phyloP scores from a whole-genome alignment of 1,284 basidiomycete species.

The Trichosporon sp. region DNA sequence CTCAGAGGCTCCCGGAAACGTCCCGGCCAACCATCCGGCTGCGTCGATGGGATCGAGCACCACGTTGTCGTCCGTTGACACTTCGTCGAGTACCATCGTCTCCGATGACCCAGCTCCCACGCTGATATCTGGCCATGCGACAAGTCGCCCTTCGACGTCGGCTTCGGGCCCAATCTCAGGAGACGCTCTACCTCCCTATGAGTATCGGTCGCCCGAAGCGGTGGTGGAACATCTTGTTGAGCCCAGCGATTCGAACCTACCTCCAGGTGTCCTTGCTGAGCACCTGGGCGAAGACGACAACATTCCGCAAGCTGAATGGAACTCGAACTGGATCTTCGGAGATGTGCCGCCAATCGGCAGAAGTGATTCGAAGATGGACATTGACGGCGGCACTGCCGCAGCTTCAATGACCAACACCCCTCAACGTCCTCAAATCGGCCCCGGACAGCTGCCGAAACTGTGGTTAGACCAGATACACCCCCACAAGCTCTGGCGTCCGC shows the following conservation, averaged over 20 bases:
- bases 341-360: background rate
- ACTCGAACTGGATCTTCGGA: background rate
- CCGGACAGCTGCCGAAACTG: constrained; percentile 27
- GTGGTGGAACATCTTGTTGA: constrained; percentile 39
- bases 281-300: constrained; percentile 26
- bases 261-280: constrained; percentile 34
- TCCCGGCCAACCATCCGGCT: background rate
- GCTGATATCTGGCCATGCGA: background rate
- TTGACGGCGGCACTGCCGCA: constrained; percentile 6
- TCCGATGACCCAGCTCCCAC: background rate
- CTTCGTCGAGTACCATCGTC: background rate
- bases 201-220: constrained; percentile 39
- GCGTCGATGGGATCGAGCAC: background rate
- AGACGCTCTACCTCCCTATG: constrained; percentile 5
- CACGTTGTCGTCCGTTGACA: background rate
- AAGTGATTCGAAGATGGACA: constrained; percentile 18
- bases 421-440: constrained; percentile 34
- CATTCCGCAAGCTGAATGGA: background rate
- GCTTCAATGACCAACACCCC: background rate
- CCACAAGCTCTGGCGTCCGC: constrained; percentile 31
- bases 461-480: constrained; percentile 29
- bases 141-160: background rate
- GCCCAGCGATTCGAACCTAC: constrained; percentile 26
- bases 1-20: background rate
- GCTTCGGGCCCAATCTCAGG: background rate